Conservation (phyloP, 192 early-diverging fungal species). For the Dispira parvispora region DNA sequence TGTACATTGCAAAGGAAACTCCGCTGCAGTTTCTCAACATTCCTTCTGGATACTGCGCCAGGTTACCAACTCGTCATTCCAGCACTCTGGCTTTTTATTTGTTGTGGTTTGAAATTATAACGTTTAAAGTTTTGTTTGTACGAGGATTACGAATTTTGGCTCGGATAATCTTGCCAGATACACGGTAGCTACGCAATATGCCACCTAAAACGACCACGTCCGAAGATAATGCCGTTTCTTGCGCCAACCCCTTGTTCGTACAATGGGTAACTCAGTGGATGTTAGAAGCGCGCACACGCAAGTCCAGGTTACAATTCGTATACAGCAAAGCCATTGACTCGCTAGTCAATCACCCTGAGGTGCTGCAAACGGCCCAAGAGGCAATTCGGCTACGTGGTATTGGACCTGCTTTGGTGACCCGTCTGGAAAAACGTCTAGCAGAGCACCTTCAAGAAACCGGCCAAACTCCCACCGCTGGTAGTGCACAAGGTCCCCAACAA, state of each 20-base stretch:
- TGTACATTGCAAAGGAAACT: too few relatives aligned
- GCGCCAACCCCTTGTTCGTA: conserved; percentile 49
- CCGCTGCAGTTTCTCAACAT: too few relatives aligned
- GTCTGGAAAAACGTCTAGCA: conserved; percentile 32
- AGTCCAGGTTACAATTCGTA: conserved; percentile 33
- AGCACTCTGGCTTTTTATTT: too few relatives aligned
- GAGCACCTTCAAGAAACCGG: conserved; percentile 37
- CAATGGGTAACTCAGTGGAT: conserved; percentile 58
- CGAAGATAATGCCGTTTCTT: conserved; percentile 8
- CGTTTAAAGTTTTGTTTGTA: too few relatives aligned
- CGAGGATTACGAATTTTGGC: too few relatives aligned
- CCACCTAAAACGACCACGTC: background rate
- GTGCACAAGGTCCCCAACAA: too few relatives aligned
- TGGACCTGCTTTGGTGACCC: conserved; percentile 32
- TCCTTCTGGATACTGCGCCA: too few relatives aligned
- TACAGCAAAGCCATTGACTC: conserved; percentile 38
- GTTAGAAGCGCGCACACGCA: conserved; percentile 27
- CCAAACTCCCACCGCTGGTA: conserved; percentile 5
- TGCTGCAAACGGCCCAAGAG: conserved; percentile 39
- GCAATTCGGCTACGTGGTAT: conserved; percentile 43
- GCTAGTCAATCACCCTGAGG: conserved; percentile 36
- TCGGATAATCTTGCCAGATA: too few relatives aligned
- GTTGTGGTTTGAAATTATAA: too few relatives aligned
- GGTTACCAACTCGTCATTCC: too few relatives aligned
- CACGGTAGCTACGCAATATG: too few relatives aligned